These are phyloP conservation scores for Gamarada debralockiae DNA, from an alignment of 495 filamentous ascomycete species.

Conservation along the genomic window DNA sequence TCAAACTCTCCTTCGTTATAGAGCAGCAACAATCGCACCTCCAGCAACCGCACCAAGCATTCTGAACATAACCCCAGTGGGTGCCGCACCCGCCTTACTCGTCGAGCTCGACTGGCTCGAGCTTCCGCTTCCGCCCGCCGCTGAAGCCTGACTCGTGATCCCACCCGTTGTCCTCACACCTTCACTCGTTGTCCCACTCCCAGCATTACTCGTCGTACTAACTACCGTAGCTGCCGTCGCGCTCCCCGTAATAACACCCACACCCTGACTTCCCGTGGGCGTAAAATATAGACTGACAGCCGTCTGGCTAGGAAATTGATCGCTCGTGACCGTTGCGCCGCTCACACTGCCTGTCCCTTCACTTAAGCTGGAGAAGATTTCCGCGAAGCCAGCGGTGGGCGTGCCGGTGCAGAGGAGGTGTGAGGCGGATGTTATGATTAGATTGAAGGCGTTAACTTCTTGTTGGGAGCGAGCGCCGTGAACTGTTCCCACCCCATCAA, in stretches of 20 bases:
- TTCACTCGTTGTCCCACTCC: conserved; percentile 4
- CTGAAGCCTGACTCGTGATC: background rate
- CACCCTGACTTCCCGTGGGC: conserved; percentile 26
- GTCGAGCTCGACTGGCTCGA: background rate
- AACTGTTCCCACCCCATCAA: too few relatives aligned
- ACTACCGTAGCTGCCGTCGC: conserved; percentile 25
- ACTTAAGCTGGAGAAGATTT: conserved; percentile 25
- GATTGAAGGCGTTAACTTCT: conserved; percentile 23
- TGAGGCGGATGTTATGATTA: conserved; percentile 26
- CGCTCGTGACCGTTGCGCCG: conserved; percentile 21
- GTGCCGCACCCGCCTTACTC: conserved; percentile 12
- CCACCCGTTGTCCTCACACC: background rate
- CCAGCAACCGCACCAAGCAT: conserved; percentile 6
- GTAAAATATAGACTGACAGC: conserved; percentile 36
- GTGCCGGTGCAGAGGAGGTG: conserved; percentile 27
- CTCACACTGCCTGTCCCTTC: conserved; percentile 21
- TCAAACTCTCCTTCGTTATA: conserved; percentile 22
- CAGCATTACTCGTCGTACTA: background rate
- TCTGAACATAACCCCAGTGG: conserved; percentile 11
- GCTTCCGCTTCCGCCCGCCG: background rate
- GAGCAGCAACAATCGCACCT: conserved; percentile 16
- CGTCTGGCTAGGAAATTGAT: conserved; percentile 29
- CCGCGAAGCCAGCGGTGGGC: conserved; percentile 26
- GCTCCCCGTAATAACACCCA: conserved; percentile 33
- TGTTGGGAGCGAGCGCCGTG: conserved; percentile 31